These are phyloP conservation scores for Hericium coralloides DNA, from an alignment of 768 basidiomycete genomes.

Conservation along the genomic window DNA sequence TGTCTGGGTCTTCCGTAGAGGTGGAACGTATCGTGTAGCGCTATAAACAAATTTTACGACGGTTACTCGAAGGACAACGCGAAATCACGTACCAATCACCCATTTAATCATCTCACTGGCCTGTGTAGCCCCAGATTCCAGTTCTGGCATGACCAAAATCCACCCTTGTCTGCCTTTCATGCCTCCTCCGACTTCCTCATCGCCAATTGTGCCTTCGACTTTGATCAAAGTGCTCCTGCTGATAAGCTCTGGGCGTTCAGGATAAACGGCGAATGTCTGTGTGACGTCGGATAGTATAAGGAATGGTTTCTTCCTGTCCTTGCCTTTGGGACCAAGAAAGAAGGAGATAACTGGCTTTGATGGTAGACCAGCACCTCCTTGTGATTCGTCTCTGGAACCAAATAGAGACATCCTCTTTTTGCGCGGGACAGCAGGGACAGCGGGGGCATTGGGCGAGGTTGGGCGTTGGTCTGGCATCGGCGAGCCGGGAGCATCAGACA, in stretches of 20 bases:
- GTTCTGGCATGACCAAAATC: slow-evolving; percentile 86
- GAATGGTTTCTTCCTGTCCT: slow-evolving; percentile 64
- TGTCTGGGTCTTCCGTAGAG: slow-evolving; percentile 82
- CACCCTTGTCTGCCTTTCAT: slow-evolving; percentile 76
- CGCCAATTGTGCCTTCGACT: slow-evolving; percentile 76
- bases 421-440: slow-evolving; percentile 3
- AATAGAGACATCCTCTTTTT: slow-evolving; percentile 68
- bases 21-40: slow-evolving; percentile 77
- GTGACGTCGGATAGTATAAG: slow-evolving; percentile 62
- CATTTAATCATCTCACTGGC: slow-evolving; percentile 85
- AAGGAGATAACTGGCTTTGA: slow-evolving; percentile 41
- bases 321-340: slow-evolving; percentile 55
- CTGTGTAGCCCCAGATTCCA: slow-evolving; percentile 50
- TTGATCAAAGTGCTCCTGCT: slow-evolving; percentile 86
- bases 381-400: slow-evolving; percentile 34
- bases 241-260: slow-evolving; percentile 90
- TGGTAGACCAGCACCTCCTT: slow-evolving; percentile 16
- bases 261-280: slow-evolving; percentile 92
- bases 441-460: slow-evolving; percentile 15
- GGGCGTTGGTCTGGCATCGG: slow-evolving; percentile 17
- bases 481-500: slow-evolving; percentile 18
- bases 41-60: slow-evolving; percentile 28
- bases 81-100: slow-evolving; percentile 60
- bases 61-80: not conserved
- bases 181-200: slow-evolving; percentile 57